A percentile compares a stretch with the other conserved stretches of the same genome.
These are phyloP conservation scores for Tylopilus rubrobrunneus DNA, from an alignment of 768 basidiomycete genomes.

Conservation along the genomic window DNA sequence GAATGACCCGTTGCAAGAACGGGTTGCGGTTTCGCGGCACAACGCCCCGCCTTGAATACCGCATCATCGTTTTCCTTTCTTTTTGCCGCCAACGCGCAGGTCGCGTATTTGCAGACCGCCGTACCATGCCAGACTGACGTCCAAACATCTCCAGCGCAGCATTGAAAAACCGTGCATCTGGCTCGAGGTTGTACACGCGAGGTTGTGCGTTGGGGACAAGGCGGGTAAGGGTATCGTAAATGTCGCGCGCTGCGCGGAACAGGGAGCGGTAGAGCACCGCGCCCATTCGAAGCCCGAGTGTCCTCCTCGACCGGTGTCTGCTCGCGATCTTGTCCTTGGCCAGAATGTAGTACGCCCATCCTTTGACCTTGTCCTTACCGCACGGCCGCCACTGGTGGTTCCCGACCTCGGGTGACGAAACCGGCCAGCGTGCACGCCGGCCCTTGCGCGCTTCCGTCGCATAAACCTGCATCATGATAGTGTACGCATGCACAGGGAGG, in stretches of 20 bases:
- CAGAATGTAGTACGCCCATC: constrained; percentile 36
- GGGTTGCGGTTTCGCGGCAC: constrained; percentile 29
- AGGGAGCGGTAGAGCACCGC: constrained; percentile 35
- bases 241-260: constrained; percentile 30
- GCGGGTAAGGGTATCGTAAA: constrained; percentile 23
- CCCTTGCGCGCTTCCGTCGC: constrained; percentile 39
- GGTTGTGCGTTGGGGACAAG: constrained; percentile 24
- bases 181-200: constrained; percentile 35
- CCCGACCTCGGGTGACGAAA: constrained; percentile 1
- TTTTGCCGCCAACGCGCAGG: constrained; percentile 31
- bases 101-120: constrained; percentile 10
- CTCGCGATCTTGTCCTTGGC: constrained; percentile 17
- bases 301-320: constrained; percentile 24
- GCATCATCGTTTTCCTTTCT: constrained; percentile 23
- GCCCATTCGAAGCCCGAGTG: constrained; percentile 28
- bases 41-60: constrained; percentile 27
- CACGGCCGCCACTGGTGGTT: constrained; percentile 17
- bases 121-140: constrained; percentile 18
- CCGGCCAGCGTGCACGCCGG: constrained; percentile 9
- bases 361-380: constrained; percentile 25
- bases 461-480: constrained; percentile 65
- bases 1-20: constrained; percentile 34
- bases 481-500: constrained; percentile 65
- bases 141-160: constrained; percentile 48
- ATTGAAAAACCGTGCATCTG: constrained; percentile 70